Evolutionary conservation across 139 green algal species (phyloP), one percentile per base, ranked within the genome.

Genomic region (Tetradesmus obliquus): DNA sequence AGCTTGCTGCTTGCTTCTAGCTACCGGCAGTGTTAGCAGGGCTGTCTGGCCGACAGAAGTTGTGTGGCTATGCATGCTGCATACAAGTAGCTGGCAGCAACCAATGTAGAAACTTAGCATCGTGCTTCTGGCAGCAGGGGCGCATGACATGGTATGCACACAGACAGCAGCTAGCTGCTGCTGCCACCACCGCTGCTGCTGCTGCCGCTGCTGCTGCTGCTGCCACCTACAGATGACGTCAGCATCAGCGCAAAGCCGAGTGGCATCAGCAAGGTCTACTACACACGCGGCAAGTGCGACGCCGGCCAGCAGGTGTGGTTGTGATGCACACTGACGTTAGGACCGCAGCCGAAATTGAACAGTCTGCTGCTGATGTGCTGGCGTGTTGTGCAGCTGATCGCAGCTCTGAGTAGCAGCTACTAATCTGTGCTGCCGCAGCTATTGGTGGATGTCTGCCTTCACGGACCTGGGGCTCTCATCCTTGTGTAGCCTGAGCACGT

Each of bases 221-320:
- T n/a, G 76, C n/a, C 76, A 51, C 7, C 12, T 89, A 9, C 85
- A 89, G 85, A 89, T 82, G 66, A 53, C 53, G 66, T 57, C 3
- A 24, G 1, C 0, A 89, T 89, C 20, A 32, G 19, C 1, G n/a
- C 55, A 0, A 51, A 19, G 2, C 5, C 71, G 1, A 57, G 53
- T 8, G 86, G 86, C 71, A 83, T 90, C 17, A 84, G 69, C 71
- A 90, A 90, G 51, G 71, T 90, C 2, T 83, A 84, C 53, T 90
- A 90, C 86, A 90, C 69, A 0, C 22, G 53, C 8, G 86, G 86
- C 22, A 20, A 90, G 86, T 90, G 86, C 53, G 45, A 32, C 6
- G 85, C 62, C 62, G 85, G 69, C 9, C 55, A 81, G 57, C 69
- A 83, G 85, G 85, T 84, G 71, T 53, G 66, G n/a, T 7, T 51